These are phyloP conservation scores for Hibiscus trionum DNA, from an alignment of 345 rosid species.

Conservation along the genomic window DNA sequence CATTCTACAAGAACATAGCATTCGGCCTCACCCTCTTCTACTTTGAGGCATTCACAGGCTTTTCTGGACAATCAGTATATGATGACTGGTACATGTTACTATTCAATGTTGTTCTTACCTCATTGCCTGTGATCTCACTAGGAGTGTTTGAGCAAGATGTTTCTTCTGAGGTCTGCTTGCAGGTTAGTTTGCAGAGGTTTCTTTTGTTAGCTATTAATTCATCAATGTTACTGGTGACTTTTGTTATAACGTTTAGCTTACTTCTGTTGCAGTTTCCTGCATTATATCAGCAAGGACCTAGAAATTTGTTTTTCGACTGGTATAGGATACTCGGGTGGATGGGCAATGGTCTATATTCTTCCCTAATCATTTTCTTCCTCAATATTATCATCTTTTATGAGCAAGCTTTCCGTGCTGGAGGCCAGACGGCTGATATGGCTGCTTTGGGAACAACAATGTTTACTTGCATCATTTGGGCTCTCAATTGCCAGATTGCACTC, in stretches of 20 bases:
- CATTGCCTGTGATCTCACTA: conserved; percentile 84
- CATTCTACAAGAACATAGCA: conserved; percentile 97
- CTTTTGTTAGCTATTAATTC: not conserved
- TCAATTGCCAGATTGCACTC: conserved; percentile 83
- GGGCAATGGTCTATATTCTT: conserved; percentile 75
- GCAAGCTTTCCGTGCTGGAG: conserved; percentile 67
- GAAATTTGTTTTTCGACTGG: conserved; percentile 91
- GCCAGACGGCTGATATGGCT: conserved; percentile 90
- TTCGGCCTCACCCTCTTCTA: conserved; percentile 96
- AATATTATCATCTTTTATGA: conserved; percentile 53
- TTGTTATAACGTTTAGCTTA: not conserved
- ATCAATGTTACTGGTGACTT: not conserved
- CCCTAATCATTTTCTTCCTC: conserved; percentile 68
- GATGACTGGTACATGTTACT: conserved; percentile 84
- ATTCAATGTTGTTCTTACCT: conserved; percentile 89
- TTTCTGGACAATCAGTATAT: conserved; percentile 88
- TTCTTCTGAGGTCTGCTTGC: conserved; percentile 86
- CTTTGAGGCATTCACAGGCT: conserved; percentile 87
- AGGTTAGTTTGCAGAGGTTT: conserved; percentile 46
- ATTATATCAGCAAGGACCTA: conserved; percentile 88
- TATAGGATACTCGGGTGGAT: conserved; percentile 86
- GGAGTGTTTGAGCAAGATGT: conserved; percentile 99
- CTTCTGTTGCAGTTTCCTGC: conserved; percentile 77
- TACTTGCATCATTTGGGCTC: conserved; percentile 89
- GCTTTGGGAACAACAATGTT: conserved; percentile 86